phyloP scores from a whole-genome alignment of 148 eudicot genomes.

The Suaeda aralocaspica region DNA sequence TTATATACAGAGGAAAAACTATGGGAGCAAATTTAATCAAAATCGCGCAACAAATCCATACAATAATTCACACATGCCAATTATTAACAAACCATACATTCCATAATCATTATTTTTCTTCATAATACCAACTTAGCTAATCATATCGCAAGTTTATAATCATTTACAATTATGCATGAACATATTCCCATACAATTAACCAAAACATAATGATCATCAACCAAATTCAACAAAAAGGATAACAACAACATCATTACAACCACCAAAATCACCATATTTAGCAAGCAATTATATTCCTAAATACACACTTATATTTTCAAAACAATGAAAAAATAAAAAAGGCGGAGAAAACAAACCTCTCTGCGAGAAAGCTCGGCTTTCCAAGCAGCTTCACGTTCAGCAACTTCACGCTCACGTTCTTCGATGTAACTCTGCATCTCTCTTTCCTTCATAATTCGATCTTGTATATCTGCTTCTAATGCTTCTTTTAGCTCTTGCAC shows the following conservation, averaged over 20 bases:
- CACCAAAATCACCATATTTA: not conserved
- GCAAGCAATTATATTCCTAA: not conserved
- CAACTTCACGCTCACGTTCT: constrained; percentile 93
- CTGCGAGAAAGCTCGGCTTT: constrained; percentile 98
- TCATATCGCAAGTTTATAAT: not conserved
- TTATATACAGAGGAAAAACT: no score
- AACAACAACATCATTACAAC: not conserved
- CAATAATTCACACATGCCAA: no score
- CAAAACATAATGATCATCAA: no score
- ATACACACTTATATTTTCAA: no score
- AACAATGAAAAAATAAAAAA: not conserved
- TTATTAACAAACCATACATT: not conserved
- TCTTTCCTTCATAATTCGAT: constrained; percentile 93
- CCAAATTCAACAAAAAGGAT: no score
- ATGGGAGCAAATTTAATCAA: no score
- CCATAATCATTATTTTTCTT: not conserved
- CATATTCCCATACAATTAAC: no score
- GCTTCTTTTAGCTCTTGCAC: constrained; percentile 95
- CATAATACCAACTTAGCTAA: not conserved
- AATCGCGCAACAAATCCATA: no score
- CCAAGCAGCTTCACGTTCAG: constrained; percentile 99
- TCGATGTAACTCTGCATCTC: constrained; percentile 98
- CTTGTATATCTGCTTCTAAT: constrained; percentile 87
- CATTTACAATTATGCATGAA: no score
- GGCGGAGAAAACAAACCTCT: constrained; percentile 48